phyloP scores from a whole-genome alignment of 2,329 filamentous ascomycete species.

The Pezicula radicicola region DNA sequence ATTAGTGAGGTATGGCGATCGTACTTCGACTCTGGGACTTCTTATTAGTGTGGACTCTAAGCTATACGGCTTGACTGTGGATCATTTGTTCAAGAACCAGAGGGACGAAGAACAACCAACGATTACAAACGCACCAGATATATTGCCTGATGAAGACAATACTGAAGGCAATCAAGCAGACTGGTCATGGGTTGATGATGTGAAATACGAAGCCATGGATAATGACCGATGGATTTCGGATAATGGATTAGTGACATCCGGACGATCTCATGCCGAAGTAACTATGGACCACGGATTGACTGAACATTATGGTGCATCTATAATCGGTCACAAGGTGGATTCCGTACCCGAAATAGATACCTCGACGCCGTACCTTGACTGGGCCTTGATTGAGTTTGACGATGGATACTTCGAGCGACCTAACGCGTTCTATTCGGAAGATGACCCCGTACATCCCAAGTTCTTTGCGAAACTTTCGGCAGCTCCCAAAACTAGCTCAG shows the following conservation, averaged over 20 bases:
- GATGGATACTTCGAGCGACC: conserved; percentile 6
- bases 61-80: conserved; percentile 7
- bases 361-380: conserved; percentile 8
- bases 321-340: conserved; percentile 4
- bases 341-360: not conserved
- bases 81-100: not conserved
- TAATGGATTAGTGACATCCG: not conserved
- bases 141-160: not conserved
- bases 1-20: conserved; percentile 4
- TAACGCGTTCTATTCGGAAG: not conserved
- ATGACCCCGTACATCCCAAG: no score
- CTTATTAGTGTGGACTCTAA: conserved; percentile 6
- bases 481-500: no score
- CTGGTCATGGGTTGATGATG: conserved; percentile 4
- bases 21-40: conserved; percentile 4
- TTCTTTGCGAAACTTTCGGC: no score
- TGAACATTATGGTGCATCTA: not conserved
- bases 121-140: not conserved
- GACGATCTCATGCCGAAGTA: not conserved
- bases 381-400: conserved; percentile 10
- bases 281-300: not conserved
- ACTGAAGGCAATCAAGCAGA: not conserved
- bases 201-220: conserved; percentile 6
- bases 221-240: conserved; percentile 1
- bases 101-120: not conserved